Evolutionary conservation across 1,139 yeast genomes (phyloP).

Genomic region (Hansenula lynferdii): DNA sequence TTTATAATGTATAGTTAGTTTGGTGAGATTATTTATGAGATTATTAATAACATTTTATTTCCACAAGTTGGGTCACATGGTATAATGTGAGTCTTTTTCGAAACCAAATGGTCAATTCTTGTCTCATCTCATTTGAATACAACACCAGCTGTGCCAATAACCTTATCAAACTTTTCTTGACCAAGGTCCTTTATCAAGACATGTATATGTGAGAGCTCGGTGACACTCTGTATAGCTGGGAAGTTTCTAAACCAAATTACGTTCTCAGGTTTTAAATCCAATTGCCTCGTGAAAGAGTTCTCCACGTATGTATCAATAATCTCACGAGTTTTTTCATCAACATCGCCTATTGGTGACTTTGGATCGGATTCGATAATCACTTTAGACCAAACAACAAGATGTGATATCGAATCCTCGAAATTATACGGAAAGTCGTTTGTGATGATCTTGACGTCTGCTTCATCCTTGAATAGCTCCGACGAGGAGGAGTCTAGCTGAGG

Average conservation of each 20-base stretch:
- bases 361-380: slow-evolving; percentile 30
- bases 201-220: slow-evolving; percentile 54
- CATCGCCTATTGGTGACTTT: slow-evolving; percentile 18
- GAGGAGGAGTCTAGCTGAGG: slow-evolving; percentile 10
- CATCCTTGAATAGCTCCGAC: slow-evolving; percentile 11
- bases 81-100: too few species aligned
- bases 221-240: slow-evolving; percentile 55
- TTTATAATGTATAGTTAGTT: too few species aligned
- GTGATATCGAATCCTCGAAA: slow-evolving; percentile 26
- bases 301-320: slow-evolving; percentile 16
- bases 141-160: slow-evolving; percentile 7
- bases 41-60: too few species aligned
- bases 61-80: too few species aligned
- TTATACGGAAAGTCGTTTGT: slow-evolving; percentile 34
- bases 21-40: too few species aligned
- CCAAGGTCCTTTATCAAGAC: slow-evolving; percentile 39
- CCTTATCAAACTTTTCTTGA: not conserved
- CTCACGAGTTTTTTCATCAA: slow-evolving; percentile 12
- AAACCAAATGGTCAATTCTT: too few species aligned
- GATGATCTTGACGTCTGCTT: slow-evolving; percentile 24
- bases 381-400: slow-evolving; percentile 35
- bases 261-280: slow-evolving; percentile 33
- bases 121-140: slow-evolving; percentile 2
- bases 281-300: slow-evolving; percentile 36
- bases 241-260: slow-evolving; percentile 61